Percentiles rank a stretch among this genome's conserved stretches.
Conservation (phyloP, 768 basidiomycete genomes). For the Dioszegia crocea region DNA sequence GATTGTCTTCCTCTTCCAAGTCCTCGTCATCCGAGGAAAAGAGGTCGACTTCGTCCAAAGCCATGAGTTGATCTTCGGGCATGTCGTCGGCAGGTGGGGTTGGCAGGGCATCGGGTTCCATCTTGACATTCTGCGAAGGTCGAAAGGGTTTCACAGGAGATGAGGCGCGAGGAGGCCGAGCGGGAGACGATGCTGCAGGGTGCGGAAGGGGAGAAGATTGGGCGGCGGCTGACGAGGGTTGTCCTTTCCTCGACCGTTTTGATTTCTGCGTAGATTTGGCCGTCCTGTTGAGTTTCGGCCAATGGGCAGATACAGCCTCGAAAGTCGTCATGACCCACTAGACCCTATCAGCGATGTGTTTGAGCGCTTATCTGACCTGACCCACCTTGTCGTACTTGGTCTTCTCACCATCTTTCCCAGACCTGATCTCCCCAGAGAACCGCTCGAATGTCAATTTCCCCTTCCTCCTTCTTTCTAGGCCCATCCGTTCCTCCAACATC, state of each 20-base stretch:
- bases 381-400: slow-evolving; percentile 43
- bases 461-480: slow-evolving; percentile 52
- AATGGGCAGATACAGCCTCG: slow-evolving; percentile 81
- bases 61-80: slow-evolving; percentile 6
- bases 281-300: slow-evolving; percentile 52
- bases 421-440: slow-evolving; percentile 28
- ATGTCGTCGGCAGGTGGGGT: slow-evolving; percentile 15
- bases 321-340: slow-evolving; percentile 78
- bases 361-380: not conserved
- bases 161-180: not conserved
- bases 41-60: slow-evolving; percentile 13
- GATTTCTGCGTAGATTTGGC: slow-evolving; percentile 32
- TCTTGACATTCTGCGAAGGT: not conserved
- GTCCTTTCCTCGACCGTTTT: slow-evolving; percentile 17
- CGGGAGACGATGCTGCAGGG: not conserved
- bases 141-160: not conserved
- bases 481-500: slow-evolving; percentile 62
- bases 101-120: not conserved
- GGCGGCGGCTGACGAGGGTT: slow-evolving; percentile 8
- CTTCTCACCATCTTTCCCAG: slow-evolving; percentile 38
- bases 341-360: not conserved
- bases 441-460: slow-evolving; percentile 35
- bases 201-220: slow-evolving; percentile 10
- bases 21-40: slow-evolving; percentile 50
- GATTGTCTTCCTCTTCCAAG: slow-evolving; percentile 30